Conservation (phyloP, 176 grass and related monocot species). For the Aegilops umbellulata region DNA sequence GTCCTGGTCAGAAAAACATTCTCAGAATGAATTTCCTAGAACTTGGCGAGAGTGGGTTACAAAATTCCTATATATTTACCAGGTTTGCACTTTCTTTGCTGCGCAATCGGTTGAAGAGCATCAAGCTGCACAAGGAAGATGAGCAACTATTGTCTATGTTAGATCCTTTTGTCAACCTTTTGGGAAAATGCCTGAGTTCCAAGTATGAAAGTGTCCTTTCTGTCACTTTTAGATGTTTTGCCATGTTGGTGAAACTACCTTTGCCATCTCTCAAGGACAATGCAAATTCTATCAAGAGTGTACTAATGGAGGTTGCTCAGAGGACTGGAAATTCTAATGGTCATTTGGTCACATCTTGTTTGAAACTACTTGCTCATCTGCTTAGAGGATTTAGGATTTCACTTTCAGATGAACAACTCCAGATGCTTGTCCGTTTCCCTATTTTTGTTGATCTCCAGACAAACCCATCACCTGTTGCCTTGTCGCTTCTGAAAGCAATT, state of each 20-base stretch:
- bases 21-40: conserved; percentile 33
- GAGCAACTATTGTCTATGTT: conserved; percentile 69
- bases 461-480: conserved; percentile 78
- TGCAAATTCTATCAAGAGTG: conserved; percentile 67
- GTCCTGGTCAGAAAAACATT: conserved; percentile 31
- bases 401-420: conserved; percentile 76
- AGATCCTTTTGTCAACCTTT: conserved; percentile 80
- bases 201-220: conserved; percentile 84
- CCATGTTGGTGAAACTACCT: conserved; percentile 72
- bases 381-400: conserved; percentile 73
- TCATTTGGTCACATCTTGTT: conserved; percentile 75
- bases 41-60: conserved; percentile 16
- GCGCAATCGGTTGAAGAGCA: conserved; percentile 70
- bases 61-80: conserved; percentile 70
- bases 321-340: conserved; percentile 72
- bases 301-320: conserved; percentile 82
- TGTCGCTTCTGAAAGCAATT: conserved; percentile 90
- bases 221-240: conserved; percentile 74
- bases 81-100: conserved; percentile 81
- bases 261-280: conserved; percentile 75
- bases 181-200: conserved; percentile 72
- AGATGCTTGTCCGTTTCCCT: conserved; percentile 70
- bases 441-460: conserved; percentile 92
- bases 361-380: conserved; percentile 75
- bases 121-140: conserved; percentile 70